These are phyloP conservation scores for Boletus fagicola DNA, from an alignment of 768 basidiomycete genomes.

Conservation along the genomic window DNA sequence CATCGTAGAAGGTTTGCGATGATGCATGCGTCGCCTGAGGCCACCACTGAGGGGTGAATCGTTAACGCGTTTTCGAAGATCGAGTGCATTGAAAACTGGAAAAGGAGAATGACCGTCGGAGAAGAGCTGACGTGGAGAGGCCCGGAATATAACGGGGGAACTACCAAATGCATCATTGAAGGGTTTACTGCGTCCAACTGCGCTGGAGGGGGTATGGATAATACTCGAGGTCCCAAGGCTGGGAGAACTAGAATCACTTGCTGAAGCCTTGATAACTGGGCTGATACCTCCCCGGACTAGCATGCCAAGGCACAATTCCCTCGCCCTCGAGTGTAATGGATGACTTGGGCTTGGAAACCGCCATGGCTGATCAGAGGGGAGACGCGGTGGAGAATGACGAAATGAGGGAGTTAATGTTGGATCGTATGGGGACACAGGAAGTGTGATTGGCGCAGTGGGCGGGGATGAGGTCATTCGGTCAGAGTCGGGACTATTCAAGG, in stretches of 20 bases:
- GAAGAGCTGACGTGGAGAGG: slow-evolving; percentile 43
- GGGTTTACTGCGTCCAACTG: slow-evolving; percentile 24
- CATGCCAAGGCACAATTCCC: slow-evolving; percentile 65
- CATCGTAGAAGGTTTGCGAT: slow-evolving; percentile 31
- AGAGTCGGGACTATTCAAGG: neutral
- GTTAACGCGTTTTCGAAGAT: slow-evolving; percentile 38
- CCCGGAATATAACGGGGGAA: slow-evolving; percentile 40
- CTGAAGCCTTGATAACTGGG: slow-evolving; percentile 39
- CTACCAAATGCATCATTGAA: slow-evolving; percentile 33
- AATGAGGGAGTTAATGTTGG: slow-evolving; percentile 74
- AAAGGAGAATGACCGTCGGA: slow-evolving; percentile 36
- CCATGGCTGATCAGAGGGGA: slow-evolving; percentile 81
- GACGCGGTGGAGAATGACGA: slow-evolving; percentile 70
- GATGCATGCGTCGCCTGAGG: slow-evolving; percentile 29
- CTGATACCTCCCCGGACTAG: slow-evolving; percentile 54
- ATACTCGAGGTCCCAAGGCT: slow-evolving; percentile 30
- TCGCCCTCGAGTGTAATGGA: slow-evolving; percentile 62
- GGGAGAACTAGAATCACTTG: slow-evolving; percentile 31
- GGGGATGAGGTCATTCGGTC: slow-evolving; percentile 26
- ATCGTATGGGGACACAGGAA: slow-evolving; percentile 74
- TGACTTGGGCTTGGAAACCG: slow-evolving; percentile 78
- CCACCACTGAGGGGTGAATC: slow-evolving; percentile 47
- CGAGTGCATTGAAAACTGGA: slow-evolving; percentile 30
- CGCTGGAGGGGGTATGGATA: slow-evolving; percentile 31
- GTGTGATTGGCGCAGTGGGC: slow-evolving; percentile 22